Evolutionary conservation across 192 early-diverging fungal species (phyloP).

Genomic region (Chytriomyces hyalinus): DNA sequence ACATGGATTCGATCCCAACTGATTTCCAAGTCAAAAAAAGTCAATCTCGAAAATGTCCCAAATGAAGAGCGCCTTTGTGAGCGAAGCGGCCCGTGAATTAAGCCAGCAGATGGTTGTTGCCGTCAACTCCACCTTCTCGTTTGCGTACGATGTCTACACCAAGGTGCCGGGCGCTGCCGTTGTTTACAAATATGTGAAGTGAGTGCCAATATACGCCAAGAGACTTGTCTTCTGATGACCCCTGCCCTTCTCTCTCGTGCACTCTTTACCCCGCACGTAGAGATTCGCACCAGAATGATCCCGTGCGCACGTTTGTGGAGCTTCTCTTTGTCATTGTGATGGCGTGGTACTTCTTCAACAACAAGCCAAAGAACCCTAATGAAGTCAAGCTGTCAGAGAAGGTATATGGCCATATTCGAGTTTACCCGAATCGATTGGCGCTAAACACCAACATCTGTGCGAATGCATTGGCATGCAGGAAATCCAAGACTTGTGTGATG

Average conservation of each 20-base stretch:
- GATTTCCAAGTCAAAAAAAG: no score
- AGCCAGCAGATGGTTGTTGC: slow-evolving; percentile 50
- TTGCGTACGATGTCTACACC: slow-evolving; percentile 49
- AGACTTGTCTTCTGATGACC: background rate
- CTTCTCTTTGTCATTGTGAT: slow-evolving; percentile 83
- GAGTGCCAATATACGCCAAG: background rate
- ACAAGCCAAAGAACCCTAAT: slow-evolving; percentile 73
- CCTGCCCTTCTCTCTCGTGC: background rate
- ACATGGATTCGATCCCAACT: no score
- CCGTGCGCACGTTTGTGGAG: slow-evolving; percentile 85
- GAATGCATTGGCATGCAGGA: slow-evolving; percentile 61
- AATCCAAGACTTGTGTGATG: slow-evolving; percentile 90
- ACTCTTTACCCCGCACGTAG: slow-evolving; percentile 32
- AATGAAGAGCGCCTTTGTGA: slow-evolving; percentile 39
- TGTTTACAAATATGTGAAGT: slow-evolving; percentile 73
- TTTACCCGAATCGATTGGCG: background rate
- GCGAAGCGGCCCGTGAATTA: slow-evolving; percentile 48
- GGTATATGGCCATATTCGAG: slow-evolving; percentile 44
- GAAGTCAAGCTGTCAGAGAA: slow-evolving; percentile 79
- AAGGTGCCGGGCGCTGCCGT: slow-evolving; percentile 77
- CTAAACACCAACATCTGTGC: background rate
- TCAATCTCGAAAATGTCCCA: background rate
- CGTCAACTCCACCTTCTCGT: slow-evolving; percentile 55
- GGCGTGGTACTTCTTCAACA: slow-evolving; percentile 84
- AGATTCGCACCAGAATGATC: slow-evolving; percentile 93